phyloP scores from a whole-genome alignment of 2,329 filamentous ascomycete genomes.

The Aspergillus hiratsukae region DNA sequence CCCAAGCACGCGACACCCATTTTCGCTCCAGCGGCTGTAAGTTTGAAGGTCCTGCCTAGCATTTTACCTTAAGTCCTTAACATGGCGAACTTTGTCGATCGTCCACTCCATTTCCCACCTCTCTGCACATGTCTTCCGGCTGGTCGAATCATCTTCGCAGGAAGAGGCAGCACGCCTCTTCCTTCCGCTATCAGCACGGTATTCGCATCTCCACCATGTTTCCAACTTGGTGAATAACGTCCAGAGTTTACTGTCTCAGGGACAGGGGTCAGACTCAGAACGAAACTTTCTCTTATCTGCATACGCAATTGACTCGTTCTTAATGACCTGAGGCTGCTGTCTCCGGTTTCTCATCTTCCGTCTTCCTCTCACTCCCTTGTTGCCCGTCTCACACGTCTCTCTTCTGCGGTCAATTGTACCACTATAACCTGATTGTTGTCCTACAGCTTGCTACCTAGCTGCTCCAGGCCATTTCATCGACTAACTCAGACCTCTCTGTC shows the following conservation, averaged over 20 bases:
- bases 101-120: constrained; percentile 8
- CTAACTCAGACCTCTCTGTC: neutral
- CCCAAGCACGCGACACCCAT: constrained; percentile 34
- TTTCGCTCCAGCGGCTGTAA: constrained; percentile 6
- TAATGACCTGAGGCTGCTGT: neutral
- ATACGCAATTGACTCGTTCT: neutral
- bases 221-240: constrained; percentile 1
- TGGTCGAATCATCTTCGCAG: neutral
- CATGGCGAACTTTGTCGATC: constrained; percentile 6
- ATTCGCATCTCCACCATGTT: constrained; percentile 10
- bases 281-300: constrained; percentile 1
- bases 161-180: constrained; percentile 3
- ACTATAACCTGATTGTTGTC: constrained; percentile 5
- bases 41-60: too few relatives aligned
- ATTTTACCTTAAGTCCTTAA: constrained; percentile 3
- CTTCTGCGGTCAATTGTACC: constrained; percentile 4
- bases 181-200: constrained; percentile 4
- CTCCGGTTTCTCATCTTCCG: neutral
- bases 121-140: neutral
- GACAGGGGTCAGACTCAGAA: neutral
- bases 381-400: neutral
- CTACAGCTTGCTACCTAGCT: neutral
- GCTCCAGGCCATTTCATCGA: constrained; percentile 1
- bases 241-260: neutral
- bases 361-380: neutral